Base-by-base conservation (phyloP, 139 green algal genomes). In the Parachlorella kessleri region DNA sequence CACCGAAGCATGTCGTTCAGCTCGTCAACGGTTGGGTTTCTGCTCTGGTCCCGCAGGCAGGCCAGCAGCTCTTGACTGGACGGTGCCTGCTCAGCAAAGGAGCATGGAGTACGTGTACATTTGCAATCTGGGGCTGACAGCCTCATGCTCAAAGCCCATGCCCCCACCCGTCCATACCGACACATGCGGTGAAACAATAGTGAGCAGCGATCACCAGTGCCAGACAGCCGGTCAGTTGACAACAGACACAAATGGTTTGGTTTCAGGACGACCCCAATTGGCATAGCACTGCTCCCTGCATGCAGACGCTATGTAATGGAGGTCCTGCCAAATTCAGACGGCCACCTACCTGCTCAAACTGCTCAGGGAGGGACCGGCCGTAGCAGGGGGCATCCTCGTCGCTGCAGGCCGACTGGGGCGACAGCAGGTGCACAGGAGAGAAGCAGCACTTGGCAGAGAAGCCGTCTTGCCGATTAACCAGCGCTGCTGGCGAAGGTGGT, bases 1-100 rank as follows among this genome's bases (percentile, higher is more conserved):
- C 54, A 76, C 76, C 63, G 76, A 53, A 86, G 73, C 39, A 77
- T 74, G n/a, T 86, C 73, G 53, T 88, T 86, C 2, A 91, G 79
- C 36, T 82, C 69, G n/a, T 86, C 87, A 48, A 67, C 63, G 14
- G 55, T 54, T 30, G 55, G 72, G 21, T 59, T 59, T 28, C 21
- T 14, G 14, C 21, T 40, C 6, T 42, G 36, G 38, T 75, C 76
- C 14, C 66, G 66, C 42, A 81, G 53, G 35, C 76, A 35, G 24
- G 2, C 48, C 14, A 59, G 48, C 14, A 59, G 63, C 63, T 33
- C 63, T 37, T 69, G 18, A 32, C 63, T 33, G 28, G 2, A 33
- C 26, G n/a, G 18, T 18, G 63, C 63, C 63, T 33, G 26, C n/a
- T n/a, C 14, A 59, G 48, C 48, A 59, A 28, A 59, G 14, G 14